Evolutionary conservation across 345 rosid species (phyloP).

Genomic region (Populus davidiana): DNA sequence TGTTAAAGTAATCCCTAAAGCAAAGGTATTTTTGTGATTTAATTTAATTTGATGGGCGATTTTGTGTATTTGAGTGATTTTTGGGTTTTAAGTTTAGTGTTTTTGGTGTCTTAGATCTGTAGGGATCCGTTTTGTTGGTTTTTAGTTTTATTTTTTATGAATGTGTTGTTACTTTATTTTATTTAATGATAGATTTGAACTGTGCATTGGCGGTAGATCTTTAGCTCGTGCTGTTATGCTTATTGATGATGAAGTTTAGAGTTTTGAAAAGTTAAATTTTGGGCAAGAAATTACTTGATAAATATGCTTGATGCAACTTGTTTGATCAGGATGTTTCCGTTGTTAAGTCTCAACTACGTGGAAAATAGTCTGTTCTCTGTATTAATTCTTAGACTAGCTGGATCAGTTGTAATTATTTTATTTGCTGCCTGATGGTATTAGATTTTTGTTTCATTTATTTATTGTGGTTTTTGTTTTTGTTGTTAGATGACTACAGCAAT

Average conservation of each 20-base stretch:
- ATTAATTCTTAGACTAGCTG: not conserved
- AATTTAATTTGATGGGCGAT: constrained; percentile 4
- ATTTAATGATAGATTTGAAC: not conserved
- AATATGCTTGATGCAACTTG: not conserved
- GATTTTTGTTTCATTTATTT: constrained; percentile 3
- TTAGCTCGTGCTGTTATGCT: not conserved
- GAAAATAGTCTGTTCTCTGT: not conserved
- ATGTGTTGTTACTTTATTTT: not conserved
- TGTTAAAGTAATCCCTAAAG: constrained; percentile 56
- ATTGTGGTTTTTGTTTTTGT: constrained; percentile 13
- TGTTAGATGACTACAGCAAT: constrained; percentile 94
- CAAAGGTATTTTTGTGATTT: constrained; percentile 53
- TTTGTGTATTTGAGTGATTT: not conserved
- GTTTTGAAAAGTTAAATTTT: not conserved
- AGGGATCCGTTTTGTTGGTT: not conserved
- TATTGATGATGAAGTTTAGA: not conserved
- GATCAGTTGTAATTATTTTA: not conserved
- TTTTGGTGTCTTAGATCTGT: constrained; percentile 1
- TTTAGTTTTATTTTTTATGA: not conserved
- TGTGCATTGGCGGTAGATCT: not conserved
- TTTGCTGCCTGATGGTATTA: not conserved
- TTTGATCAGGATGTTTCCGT: not conserved
- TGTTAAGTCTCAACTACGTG: not conserved
- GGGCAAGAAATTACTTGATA: not conserved
- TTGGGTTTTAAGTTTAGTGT: not conserved